Evolutionary conservation across 352 stramenopile genomes (phyloP), one percentile per base, ranked within the genome.

Genomic region (Phytophthora podocarpi): DNA sequence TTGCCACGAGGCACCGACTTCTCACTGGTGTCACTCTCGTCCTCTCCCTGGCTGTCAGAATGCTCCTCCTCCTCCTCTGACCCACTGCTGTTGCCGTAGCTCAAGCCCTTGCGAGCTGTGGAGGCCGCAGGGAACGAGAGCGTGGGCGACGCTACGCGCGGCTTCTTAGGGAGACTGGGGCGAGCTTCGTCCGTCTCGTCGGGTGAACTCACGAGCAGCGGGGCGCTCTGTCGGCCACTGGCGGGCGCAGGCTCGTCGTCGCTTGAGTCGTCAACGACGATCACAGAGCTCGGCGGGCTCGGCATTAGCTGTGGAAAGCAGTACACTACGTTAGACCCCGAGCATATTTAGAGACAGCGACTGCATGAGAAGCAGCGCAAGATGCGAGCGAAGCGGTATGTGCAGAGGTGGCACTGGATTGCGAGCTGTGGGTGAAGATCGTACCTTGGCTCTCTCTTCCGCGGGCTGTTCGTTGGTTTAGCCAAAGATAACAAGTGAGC

Each of bases 181-280:
- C 24, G 30, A 37, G n/a, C 37, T 0, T n/a, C 7, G 32, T 70
- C 53, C 18, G 65, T 63, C 12, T 74, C 68, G 21, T 67, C 58
- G 1, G 64, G 67, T 27, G 53, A 70, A 11, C 39, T 62, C 6
- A 63, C 36, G 11, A 49, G 15, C 43, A 72, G 26, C 13, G 41
- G 50, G 18, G 46, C 53, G 13, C 45, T 59, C 10, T 51, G 46
- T 30, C 37, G 26, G 1, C 37, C 21, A 24, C 8, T 63, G 13
- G 37, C 31, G 5, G 15, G 15, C 12, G 41, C 23, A 13, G 45
- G 1, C 4, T 78, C 74, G n/a, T 82, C 77, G 36, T 84, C 75
- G 21, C 65, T 80, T 12, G 66, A 81, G 30, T 84, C 77, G 42
- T 85, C 74, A n/a, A 87, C 28, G 28, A 80, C 54, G 43, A 87